These are phyloP conservation scores for Ormosia emarginata DNA, from an alignment of 306 rosid species.

Conservation along the genomic window DNA sequence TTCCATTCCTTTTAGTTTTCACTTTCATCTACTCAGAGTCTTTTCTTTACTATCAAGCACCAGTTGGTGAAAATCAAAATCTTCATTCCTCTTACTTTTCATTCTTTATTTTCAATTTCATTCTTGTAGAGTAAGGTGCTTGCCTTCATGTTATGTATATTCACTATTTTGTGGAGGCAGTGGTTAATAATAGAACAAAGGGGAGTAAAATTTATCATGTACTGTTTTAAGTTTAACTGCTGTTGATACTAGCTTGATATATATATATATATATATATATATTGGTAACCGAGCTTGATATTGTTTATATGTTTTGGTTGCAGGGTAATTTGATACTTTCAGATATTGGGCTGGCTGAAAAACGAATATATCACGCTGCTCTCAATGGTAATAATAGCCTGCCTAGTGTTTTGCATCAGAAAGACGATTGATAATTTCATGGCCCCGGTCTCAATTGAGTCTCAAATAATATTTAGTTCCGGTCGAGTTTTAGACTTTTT, in stretches of 20 bases:
- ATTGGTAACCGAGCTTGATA: background rate
- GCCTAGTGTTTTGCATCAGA: conserved; percentile 72
- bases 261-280: no score
- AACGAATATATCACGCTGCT: conserved; percentile 81
- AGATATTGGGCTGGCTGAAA: conserved; percentile 82
- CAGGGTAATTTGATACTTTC: conserved; percentile 76
- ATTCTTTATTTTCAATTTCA: background rate
- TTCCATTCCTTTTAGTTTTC: background rate
- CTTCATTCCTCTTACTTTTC: background rate
- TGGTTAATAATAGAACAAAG: background rate
- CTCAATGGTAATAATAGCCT: conserved; percentile 84
- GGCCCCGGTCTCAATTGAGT: conserved; percentile 53
- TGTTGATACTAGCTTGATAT: background rate
- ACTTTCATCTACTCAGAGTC: background rate
- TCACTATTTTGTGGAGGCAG: conserved; percentile 3
- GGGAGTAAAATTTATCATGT: background rate
- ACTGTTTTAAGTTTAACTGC: background rate
- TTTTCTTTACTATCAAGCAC: background rate
- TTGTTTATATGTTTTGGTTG: conserved; percentile 21
- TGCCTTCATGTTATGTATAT: background rate
- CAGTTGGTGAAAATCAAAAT: background rate
- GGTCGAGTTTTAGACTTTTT: conserved; percentile 25
- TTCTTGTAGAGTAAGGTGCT: background rate
- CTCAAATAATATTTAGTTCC: conserved; percentile 45
- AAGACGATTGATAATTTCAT: conserved; percentile 71